phyloP scores from a whole-genome alignment of 1,139 yeast genomes.

The Yamadazyma atmosphaerica region DNA sequence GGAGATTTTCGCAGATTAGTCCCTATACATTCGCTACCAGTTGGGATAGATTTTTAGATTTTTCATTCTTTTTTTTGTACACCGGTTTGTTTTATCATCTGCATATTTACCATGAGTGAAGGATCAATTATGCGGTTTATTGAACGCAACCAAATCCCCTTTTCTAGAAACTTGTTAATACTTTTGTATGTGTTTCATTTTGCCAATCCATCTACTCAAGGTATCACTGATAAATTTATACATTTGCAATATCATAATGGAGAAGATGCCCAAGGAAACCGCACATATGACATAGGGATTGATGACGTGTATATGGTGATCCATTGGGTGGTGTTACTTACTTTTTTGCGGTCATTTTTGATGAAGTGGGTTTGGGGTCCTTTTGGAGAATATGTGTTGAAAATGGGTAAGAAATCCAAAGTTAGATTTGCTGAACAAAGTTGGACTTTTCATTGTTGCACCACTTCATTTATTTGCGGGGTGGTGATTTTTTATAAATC shows the following conservation, averaged over 20 bases:
- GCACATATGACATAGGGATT: constrained; percentile 52
- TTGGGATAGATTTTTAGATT: not conserved
- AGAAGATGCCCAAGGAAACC: constrained; percentile 15
- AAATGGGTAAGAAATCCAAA: constrained; percentile 53
- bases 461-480: constrained; percentile 58
- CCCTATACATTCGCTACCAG: too few relatives aligned
- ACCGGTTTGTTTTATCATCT: not conserved
- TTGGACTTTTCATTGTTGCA: constrained; percentile 71
- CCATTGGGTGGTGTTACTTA: constrained; percentile 55
- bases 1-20: too few relatives aligned
- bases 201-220: constrained; percentile 19
- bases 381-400: constrained; percentile 45
- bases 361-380: constrained; percentile 64
- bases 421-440: constrained; percentile 85
- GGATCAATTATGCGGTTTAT: constrained; percentile 14
- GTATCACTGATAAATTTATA: constrained; percentile 44
- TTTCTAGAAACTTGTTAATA: constrained; percentile 31
- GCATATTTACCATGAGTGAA: not conserved
- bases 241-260: constrained; percentile 48
- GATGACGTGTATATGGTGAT: constrained; percentile 59
- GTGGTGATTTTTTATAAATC: constrained; percentile 56
- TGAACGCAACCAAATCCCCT: constrained; percentile 41
- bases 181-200: constrained; percentile 29
- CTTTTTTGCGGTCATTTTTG: constrained; percentile 58
- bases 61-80: not conserved